These are phyloP conservation scores for Kalmanozyma brasiliensis DNA, from an alignment of 1,284 basidiomycete species.

Conservation along the genomic window DNA sequence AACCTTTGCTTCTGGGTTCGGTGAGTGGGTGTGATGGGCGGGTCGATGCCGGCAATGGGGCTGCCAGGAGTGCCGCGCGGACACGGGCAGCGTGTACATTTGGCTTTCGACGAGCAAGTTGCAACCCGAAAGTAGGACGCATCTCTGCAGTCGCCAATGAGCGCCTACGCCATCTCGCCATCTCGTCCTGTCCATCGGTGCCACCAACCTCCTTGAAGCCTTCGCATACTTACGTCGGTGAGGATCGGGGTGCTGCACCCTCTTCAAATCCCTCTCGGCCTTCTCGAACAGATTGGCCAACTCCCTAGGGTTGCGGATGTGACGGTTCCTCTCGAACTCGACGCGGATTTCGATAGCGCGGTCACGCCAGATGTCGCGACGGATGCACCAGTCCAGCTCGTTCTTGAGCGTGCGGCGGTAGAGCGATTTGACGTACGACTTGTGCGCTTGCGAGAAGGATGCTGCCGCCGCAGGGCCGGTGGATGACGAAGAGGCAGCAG, in stretches of 20 bases:
- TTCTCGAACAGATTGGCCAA: constrained; percentile 82
- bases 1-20: no score
- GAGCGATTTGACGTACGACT: constrained; percentile 87
- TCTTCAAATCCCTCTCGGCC: constrained; percentile 81
- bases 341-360: constrained; percentile 86
- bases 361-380: constrained; percentile 84
- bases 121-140: no score
- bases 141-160: no score
- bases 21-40: no score
- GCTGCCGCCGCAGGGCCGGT: constrained; percentile 27
- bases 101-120: no score
- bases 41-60: no score
- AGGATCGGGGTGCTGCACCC: constrained; percentile 84
- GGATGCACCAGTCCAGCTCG: constrained; percentile 86
- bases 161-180: no score
- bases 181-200: no score
- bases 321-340: constrained; percentile 89
- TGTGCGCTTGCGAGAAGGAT: constrained; percentile 79
- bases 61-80: no score
- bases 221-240: constrained; percentile 82
- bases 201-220: no score
- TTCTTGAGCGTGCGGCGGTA: constrained; percentile 88
- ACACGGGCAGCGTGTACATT: no score
- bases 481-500: constrained; percentile 19
- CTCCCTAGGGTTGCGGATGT: constrained; percentile 86